These are phyloP conservation scores for Arachis hypogaea DNA, from an alignment of 306 rosid genomes.

Conservation along the genomic window DNA sequence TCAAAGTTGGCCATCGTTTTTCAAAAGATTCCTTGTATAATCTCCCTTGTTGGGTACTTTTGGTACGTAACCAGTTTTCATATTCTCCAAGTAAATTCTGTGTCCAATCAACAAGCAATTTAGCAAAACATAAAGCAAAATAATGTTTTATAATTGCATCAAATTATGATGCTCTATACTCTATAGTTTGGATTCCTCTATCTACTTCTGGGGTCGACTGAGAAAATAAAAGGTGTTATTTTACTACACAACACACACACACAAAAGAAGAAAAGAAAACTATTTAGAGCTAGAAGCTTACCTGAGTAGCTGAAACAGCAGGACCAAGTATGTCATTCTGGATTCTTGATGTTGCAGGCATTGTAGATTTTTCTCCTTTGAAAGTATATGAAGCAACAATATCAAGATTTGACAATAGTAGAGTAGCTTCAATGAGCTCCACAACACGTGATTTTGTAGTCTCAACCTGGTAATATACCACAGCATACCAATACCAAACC, in stretches of 20 bases:
- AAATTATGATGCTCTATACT: conserved; percentile 8
- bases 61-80: conserved; percentile 64
- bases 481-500: conserved; percentile 23
- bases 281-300: conserved; percentile 44
- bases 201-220: conserved; percentile 7
- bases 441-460: conserved; percentile 67
- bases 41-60: conserved; percentile 67
- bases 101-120: conserved; percentile 35
- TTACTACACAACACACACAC: conserved; percentile 7
- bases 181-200: conserved; percentile 28
- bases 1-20: conserved; percentile 64
- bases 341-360: conserved; percentile 74
- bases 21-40: conserved; percentile 69
- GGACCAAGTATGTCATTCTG: conserved; percentile 81
- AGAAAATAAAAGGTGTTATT: background rate
- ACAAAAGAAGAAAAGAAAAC: background rate
- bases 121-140: conserved; percentile 31
- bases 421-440: conserved; percentile 74
- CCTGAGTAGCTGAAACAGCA: conserved; percentile 67
- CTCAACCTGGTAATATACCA: conserved; percentile 68
- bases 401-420: conserved; percentile 84
- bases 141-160: conserved; percentile 24
- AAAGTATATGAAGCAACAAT: conserved; percentile 69
- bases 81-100: conserved; percentile 82
- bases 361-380: conserved; percentile 65